phyloP scores from a whole-genome alignment of 2,329 filamentous ascomycete genomes.

The Dothistroma pini region DNA sequence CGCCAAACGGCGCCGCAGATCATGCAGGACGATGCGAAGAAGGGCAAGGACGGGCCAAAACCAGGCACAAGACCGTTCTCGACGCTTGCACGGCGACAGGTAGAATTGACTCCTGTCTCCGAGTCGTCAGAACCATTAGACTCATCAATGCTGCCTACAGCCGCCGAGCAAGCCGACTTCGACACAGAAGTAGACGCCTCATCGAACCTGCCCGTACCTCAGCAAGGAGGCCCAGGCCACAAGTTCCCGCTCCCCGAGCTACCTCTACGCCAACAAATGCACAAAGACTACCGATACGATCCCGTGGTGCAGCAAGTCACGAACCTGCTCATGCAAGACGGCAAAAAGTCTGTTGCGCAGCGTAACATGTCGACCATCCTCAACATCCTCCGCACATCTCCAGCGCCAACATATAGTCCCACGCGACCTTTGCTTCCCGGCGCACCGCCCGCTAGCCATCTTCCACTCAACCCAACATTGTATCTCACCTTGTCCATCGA shows the following conservation, averaged over 20 bases:
- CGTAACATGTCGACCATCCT: slow-evolving; percentile 85
- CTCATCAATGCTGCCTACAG: slow-evolving; percentile 28
- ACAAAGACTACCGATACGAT: slow-evolving; percentile 80
- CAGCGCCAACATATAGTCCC: slow-evolving; percentile 72
- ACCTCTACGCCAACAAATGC: slow-evolving; percentile 59
- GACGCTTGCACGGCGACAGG: slow-evolving; percentile 46
- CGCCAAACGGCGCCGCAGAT: slow-evolving; percentile 63
- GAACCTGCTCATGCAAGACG: slow-evolving; percentile 84
- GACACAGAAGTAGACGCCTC: slow-evolving; percentile 17
- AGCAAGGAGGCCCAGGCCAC: slow-evolving; percentile 57
- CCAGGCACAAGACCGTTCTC: slow-evolving; percentile 53
- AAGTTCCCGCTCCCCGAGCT: slow-evolving; percentile 72
- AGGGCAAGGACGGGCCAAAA: slow-evolving; percentile 30
- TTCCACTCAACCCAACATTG: slow-evolving; percentile 82
- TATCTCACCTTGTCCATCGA: slow-evolving; percentile 91
- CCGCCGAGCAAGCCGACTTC: slow-evolving; percentile 26
- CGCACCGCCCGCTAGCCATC: slow-evolving; percentile 67
- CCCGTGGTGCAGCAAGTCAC: slow-evolving; percentile 82
- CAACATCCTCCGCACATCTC: slow-evolving; percentile 75
- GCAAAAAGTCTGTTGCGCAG: slow-evolving; percentile 87
- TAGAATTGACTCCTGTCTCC: slow-evolving; percentile 13
- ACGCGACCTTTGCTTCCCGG: slow-evolving; percentile 69
- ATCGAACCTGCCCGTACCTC: slow-evolving; percentile 20
- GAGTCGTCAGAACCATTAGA: slow-evolving; percentile 18
- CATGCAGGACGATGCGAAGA: slow-evolving; percentile 57